Evolutionary conservation across 768 basidiomycete genomes (phyloP), one percentile per base, ranked within the genome.

Genomic region (Russula abietina): DNA sequence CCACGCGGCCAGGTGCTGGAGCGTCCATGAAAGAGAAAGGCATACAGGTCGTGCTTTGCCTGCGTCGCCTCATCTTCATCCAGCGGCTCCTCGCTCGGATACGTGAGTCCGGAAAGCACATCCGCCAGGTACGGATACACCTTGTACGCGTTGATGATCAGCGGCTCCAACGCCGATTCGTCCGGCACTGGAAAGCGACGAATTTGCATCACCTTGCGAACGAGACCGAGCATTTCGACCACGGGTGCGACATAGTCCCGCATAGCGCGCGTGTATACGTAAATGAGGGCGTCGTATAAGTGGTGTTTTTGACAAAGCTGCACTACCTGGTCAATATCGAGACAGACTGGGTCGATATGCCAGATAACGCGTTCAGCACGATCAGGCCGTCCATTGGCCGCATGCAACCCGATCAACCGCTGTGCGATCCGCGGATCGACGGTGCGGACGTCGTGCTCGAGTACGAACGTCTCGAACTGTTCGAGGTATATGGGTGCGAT

Each of bases 281-380:
- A 95, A 61, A 96, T 88, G 61, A 98, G 81, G 0, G 96, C 94
- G 69, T 98, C 96, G 76, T 93, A 97, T 5, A 98, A 83, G 30
- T 81, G 81, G 70, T 93, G 82, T 61, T 75, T 80, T 72, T 93
- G 88, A 70, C 97, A 99, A 5, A 99, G 79, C 28, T 74, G 80
- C 67, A 98, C 89, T 5, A 89, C 88, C 75, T 98, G 96, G 70
- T 98, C 91, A 74, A 98, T 86, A 70, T 99, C 97, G 62, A 99
- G 76, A 68, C 87, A 91, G 2, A 83, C 76, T 1, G 96, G 93
- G 68, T 97, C 91, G 67, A 98, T 92, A 71, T 96, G 92, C 93
- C 94, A 98, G 59, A 99, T 96, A 60, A 98, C 78, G 33, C 84
- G 83, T 73, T 99, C 95, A 1, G 89, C 91, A 3, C 85, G 78